These are phyloP conservation scores for Rhodomyrtus tomentosa DNA, from an alignment of 345 rosid species.

Conservation along the genomic window DNA sequence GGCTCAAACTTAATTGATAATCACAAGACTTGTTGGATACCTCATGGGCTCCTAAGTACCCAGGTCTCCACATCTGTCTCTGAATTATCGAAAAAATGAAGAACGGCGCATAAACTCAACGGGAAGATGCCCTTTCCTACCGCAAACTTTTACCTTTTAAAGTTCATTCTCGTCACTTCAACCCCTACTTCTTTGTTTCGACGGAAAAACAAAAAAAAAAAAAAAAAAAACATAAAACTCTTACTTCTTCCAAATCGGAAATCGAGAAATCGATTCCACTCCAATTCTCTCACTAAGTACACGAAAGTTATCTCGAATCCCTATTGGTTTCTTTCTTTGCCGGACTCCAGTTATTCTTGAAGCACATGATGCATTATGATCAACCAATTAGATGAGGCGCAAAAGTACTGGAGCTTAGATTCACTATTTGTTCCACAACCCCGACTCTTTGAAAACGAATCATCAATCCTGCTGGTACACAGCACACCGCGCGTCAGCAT, in stretches of 20 bases:
- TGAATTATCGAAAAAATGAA: neutral
- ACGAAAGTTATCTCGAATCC: neutral
- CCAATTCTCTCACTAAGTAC: neutral
- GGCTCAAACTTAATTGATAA: too few relatives aligned
- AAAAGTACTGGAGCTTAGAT: neutral
- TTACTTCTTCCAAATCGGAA: too few relatives aligned
- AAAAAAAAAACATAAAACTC: too few relatives aligned
- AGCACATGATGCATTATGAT: too few relatives aligned
- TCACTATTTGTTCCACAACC: too few relatives aligned
- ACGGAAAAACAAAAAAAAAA: too few relatives aligned
- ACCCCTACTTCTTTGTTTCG: neutral
- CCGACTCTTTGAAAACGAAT: too few relatives aligned
- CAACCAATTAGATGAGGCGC: too few relatives aligned
- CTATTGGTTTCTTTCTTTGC: neutral
- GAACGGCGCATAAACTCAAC: neutral
- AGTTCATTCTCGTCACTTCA: neutral
- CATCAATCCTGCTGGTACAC: too few relatives aligned
- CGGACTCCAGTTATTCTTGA: neutral
- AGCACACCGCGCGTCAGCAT: too few relatives aligned
- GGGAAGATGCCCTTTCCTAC: neutral
- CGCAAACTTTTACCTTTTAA: accelerated
- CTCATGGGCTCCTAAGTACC: accelerated
- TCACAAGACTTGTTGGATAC: too few relatives aligned
- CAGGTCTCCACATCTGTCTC: neutral
- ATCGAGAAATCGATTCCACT: neutral